Evolutionary conservation across 2,329 filamentous ascomycete genomes (phyloP), one percentile per base, ranked within the genome.

Genomic region (Alternaria tenuissima): DNA sequence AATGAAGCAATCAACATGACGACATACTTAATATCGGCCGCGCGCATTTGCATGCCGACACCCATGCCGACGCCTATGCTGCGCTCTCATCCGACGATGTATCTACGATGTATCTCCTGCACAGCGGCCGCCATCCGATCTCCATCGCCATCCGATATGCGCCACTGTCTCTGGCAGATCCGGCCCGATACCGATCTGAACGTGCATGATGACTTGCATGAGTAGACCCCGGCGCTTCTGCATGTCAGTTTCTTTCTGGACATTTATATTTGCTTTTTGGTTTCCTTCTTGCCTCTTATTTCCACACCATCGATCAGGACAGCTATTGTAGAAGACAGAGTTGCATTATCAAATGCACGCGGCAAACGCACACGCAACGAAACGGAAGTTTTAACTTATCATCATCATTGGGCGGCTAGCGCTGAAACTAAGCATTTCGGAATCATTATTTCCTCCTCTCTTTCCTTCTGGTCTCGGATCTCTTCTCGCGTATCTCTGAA

Each of bases 371-470:
- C 26, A 36, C 20, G 46, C 46, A 49, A 49, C 20, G 46, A 49
- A 49, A 49, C 46, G 30, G 20, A 49, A 49, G 46, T 41, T 57
- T 52, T 43, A 18, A 54, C 52, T 55, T 59, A 67, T 57, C 39
- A 48, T 55, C 59, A 68, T 65, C 67, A 70, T 68, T 64, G 69
- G 69, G 69, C 66, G 69, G 69, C 62, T 67, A 72, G 69, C 69
- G 67, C 63, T 72, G 67, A 68, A 62, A 66, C 44, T 57, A 53
- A 55, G 62, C 52, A 66, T 64, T 65, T 62, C 54, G 44, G 63
- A 38, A 49, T 49, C 46, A 34, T 62, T 52, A 55, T 61, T 64
- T 61, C 63, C 48, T 32, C 38, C 4, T 52, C 14, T 52, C 20
- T 47, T 46, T 59, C 28, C 34, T 53, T 52, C 54, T 61, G 47